phyloP scores from a whole-genome alignment of 2,329 filamentous ascomycete genomes.

The Endothia cerciana region DNA sequence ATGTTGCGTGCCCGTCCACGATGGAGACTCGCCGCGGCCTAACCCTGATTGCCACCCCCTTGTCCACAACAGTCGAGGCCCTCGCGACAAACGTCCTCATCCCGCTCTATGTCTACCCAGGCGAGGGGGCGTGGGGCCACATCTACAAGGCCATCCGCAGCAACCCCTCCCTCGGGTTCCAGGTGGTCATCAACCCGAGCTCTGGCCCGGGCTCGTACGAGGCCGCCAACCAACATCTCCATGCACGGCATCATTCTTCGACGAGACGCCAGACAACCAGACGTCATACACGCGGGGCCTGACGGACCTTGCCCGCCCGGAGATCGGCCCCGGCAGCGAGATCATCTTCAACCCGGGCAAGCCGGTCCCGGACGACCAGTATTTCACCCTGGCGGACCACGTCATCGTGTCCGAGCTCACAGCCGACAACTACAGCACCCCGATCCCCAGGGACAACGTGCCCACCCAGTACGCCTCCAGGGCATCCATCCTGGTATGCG shows the following conservation, averaged over 20 bases:
- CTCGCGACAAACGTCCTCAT: conserved; percentile 1
- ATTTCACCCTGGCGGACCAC: conserved; percentile 3
- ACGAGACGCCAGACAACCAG: conserved; percentile 4
- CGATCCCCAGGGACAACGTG: neutral
- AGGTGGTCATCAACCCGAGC: conserved; percentile 24
- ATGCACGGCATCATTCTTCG: conserved; percentile 12
- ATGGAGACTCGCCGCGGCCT: neutral
- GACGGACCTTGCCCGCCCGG: neutral
- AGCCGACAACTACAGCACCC: neutral
- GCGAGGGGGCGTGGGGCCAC: conserved; percentile 2
- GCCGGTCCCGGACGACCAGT: neutral
- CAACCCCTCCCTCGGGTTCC: conserved; percentile 16
- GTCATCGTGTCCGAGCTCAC: conserved; percentile 5
- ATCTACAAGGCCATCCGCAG: conserved; percentile 10
- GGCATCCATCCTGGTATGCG: conserved; percentile 12
- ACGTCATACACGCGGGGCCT: neutral
- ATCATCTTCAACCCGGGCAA: conserved; percentile 11
- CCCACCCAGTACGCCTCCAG: neutral
- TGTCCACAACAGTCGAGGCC: neutral
- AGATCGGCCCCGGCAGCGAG: neutral
- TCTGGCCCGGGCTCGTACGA: conserved; percentile 15
- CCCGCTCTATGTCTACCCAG: conserved; percentile 13
- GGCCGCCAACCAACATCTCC: neutral
- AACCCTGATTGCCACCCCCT: neutral
- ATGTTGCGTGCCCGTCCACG: neutral